Conservation (phyloP, 805 yeast species). For the Tetrapisispora iriomotensis region DNA sequence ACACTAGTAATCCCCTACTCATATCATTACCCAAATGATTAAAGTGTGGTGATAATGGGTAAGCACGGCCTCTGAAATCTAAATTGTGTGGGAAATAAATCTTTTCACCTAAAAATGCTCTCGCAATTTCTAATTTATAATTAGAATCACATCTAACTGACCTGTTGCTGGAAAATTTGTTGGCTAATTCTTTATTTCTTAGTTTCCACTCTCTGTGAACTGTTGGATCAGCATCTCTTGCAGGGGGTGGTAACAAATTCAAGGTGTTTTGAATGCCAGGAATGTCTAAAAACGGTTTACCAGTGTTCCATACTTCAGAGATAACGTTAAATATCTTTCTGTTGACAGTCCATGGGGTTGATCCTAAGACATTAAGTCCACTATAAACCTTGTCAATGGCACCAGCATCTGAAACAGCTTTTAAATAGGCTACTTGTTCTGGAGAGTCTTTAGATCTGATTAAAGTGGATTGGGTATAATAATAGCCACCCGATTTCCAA, state of each 20-base stretch:
- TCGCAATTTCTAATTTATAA: constrained; percentile 88
- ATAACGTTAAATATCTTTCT: constrained; percentile 56
- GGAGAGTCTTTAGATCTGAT: constrained; percentile 77
- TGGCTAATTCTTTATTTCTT: constrained; percentile 44
- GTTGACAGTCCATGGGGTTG: constrained; percentile 89
- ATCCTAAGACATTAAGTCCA: constrained; percentile 80
- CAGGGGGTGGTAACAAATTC: constrained; percentile 48
- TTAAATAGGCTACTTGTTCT: constrained; percentile 81
- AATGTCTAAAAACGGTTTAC: constrained; percentile 62
- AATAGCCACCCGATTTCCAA: constrained; percentile 79
- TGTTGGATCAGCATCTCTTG: constrained; percentile 59
- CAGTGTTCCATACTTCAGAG: constrained; percentile 79
- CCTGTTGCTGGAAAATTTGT: constrained; percentile 56
- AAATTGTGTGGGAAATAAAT: constrained; percentile 73
- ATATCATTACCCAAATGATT: constrained; percentile 75
- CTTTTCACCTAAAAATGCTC: constrained; percentile 77
- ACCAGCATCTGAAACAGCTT: constrained; percentile 68
- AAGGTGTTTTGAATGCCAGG: constrained; percentile 45
- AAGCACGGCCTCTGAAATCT: constrained; percentile 79
- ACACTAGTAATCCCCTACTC: constrained; percentile 58
- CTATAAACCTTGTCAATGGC: constrained; percentile 57
- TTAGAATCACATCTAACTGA: constrained; percentile 91
- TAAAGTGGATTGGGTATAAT: constrained; percentile 49
- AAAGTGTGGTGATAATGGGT: constrained; percentile 71
- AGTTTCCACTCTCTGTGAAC: constrained; percentile 61